Evolutionary conservation across 1,284 basidiomycete genomes (phyloP), one percentile per base, ranked within the genome.

Genomic region (Irpex sp.): DNA sequence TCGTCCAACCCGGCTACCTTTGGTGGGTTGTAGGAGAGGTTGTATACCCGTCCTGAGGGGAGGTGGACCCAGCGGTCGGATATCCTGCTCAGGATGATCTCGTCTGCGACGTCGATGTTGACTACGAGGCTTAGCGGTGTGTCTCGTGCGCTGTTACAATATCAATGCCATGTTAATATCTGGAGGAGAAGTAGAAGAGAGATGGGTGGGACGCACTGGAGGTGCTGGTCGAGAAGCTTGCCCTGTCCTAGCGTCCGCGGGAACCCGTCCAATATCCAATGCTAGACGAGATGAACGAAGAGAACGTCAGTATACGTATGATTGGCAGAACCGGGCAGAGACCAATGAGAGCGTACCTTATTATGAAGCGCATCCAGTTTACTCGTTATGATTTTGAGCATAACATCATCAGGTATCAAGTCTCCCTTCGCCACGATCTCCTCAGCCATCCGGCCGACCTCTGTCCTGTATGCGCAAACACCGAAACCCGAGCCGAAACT

Each of bases 211-310:
- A 35, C 83, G 55, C 69, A 90, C 88, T 81, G 80, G 62, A 93
- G 80, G 74, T 91, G 86, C 17, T 78, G 77, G 72, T 98, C 93
- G 8, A 99, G 82, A 53, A 97, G 80, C 73, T 89, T 80, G 0
- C 94, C 97, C 76, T 99, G 97, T 15, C 85, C 87, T 1, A 97
- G 76, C 1, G 97, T 99, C 47, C 97, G 88, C 36, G 97, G 97
- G 72, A 99, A 99, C 4, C 97, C 97, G 71, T 99, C 97, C 39
- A 99, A 77, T 67, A 98, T 92, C 96, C 96, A 98, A 72, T 93
- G 88, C 85, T 91, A 60, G 39, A 15, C 15, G 61, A n/a, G 9
- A 37, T 21, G 8, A 35, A 58, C 61, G 54, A 26, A 11, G n/a
- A 9, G 4, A 33, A 5, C 4, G 37, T 19, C 3, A n/a, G 15